A percentile compares a stretch with the other conserved stretches of the same genome.
phyloP scores from a whole-genome alignment of 345 rosid genomes.

The Eutrema japonicum region DNA sequence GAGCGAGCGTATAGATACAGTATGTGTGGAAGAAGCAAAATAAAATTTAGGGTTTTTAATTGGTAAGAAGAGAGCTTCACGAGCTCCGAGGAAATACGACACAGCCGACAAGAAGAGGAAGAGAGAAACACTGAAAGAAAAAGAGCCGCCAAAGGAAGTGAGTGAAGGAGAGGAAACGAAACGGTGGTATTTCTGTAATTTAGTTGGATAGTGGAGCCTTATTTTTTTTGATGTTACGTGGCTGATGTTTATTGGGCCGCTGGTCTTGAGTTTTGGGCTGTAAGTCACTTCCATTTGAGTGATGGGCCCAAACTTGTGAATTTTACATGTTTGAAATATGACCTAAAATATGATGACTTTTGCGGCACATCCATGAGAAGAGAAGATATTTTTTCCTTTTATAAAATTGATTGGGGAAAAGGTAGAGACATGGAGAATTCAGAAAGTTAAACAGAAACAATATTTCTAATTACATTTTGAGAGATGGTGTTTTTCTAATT shows the following conservation, averaged over 20 bases:
- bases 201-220: constrained; percentile 3
- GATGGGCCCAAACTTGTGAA: too few relatives aligned
- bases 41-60: constrained; percentile 40
- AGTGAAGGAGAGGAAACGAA: not conserved
- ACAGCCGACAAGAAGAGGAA: not conserved
- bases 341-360: too few relatives aligned
- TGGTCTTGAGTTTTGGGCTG: not conserved
- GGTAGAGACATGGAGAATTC: not conserved
- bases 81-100: constrained; percentile 16
- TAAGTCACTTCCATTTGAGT: too few relatives aligned
- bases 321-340: too few relatives aligned
- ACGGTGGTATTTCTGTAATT: constrained; percentile 26
- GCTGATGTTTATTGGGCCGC: not conserved
- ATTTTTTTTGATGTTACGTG: constrained; percentile 14
- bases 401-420: constrained; percentile 10
- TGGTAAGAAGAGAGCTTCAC: constrained; percentile 12
- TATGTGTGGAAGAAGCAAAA: not conserved
- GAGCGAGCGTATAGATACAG: constrained; percentile 1
- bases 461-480: constrained; percentile 13
- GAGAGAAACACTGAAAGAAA: not conserved
- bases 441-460: not conserved
- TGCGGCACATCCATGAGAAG: too few relatives aligned
- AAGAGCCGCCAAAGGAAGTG: constrained; percentile 24
- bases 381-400: too few relatives aligned
- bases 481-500: constrained; percentile 10